A percentile compares a stretch with the other conserved stretches of the same genome.
These are phyloP conservation scores for Croton setiger DNA, from an alignment of 441 rosid genomes.

Conservation along the genomic window DNA sequence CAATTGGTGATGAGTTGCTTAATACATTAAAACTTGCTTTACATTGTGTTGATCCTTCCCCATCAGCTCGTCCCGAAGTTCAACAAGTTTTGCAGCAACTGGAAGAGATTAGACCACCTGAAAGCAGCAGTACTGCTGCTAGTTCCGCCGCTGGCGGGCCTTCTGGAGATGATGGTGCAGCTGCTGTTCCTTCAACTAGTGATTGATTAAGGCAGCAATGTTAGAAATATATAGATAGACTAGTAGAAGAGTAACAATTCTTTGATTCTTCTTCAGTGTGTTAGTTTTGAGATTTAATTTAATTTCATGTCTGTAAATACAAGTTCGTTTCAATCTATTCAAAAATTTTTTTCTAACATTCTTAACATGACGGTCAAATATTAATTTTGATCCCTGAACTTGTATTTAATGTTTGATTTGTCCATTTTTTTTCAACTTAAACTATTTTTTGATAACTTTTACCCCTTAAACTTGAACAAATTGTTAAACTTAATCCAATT, in stretches of 20 bases:
- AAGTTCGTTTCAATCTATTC: slow-evolving; percentile 18
- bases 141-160: slow-evolving; percentile 36
- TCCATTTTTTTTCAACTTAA: no score
- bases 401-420: no score
- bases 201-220: slow-evolving; percentile 23
- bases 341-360: slow-evolving; percentile 5
- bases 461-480: no score
- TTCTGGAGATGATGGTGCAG: slow-evolving; percentile 38
- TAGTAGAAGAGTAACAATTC: slow-evolving; percentile 27
- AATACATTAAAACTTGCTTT: slow-evolving; percentile 68
- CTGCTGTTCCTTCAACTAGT: slow-evolving; percentile 37
- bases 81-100: slow-evolving; percentile 64
- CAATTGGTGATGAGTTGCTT: slow-evolving; percentile 68
- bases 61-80: slow-evolving; percentile 69
- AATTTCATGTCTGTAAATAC: slow-evolving; percentile 32
- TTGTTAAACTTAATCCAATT: no score
- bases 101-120: slow-evolving; percentile 63
- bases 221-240: background rate
- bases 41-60: slow-evolving; percentile 78
- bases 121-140: slow-evolving; percentile 28
- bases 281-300: slow-evolving; percentile 16
- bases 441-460: no score
- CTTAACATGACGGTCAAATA: no score
- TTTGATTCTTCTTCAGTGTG: slow-evolving; percentile 36
- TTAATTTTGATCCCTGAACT: no score